Conservation (phyloP, 2,329 filamentous ascomycete species). For the Alternaria triticimaculans region DNA sequence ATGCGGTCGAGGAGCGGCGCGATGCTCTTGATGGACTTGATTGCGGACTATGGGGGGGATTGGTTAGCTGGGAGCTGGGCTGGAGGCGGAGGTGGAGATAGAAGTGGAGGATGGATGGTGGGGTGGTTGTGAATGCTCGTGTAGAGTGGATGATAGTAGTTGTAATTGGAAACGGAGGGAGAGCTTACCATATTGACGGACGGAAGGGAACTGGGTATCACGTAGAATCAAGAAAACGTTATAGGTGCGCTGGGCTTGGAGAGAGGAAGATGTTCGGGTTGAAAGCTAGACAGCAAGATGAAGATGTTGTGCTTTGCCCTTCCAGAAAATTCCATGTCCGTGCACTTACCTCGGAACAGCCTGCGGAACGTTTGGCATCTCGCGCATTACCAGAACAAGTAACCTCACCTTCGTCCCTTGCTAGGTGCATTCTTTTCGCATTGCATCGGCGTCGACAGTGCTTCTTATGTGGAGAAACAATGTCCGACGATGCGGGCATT, state of each 20-base stretch:
- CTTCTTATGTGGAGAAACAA: constrained; percentile 44
- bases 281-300: constrained; percentile 2
- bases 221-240: constrained; percentile 8
- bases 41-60: constrained; percentile 56
- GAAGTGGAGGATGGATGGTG: background rate
- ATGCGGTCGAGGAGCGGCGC: constrained; percentile 97
- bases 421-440: background rate
- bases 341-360: constrained; percentile 23
- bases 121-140: background rate
- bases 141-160: background rate
- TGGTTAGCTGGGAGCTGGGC: constrained; percentile 6
- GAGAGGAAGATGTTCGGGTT: constrained; percentile 13
- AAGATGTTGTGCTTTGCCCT: constrained; percentile 13
- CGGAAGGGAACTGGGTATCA: constrained; percentile 19
- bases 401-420: background rate
- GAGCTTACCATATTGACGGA: background rate
- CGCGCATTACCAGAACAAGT: constrained; percentile 13
- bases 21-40: constrained; percentile 95
- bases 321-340: constrained; percentile 26
- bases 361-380: constrained; percentile 11
- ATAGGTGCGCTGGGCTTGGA: constrained; percentile 13
- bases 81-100: background rate
- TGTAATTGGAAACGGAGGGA: too few species aligned
- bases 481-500: constrained; percentile 41
- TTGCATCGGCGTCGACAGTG: constrained; percentile 1